Percentiles rank a stretch among this genome's conserved stretches.
These are phyloP conservation scores for Blastobotrys niveus DNA, from an alignment of 1,139 yeast genomes.

Conservation along the genomic window DNA sequence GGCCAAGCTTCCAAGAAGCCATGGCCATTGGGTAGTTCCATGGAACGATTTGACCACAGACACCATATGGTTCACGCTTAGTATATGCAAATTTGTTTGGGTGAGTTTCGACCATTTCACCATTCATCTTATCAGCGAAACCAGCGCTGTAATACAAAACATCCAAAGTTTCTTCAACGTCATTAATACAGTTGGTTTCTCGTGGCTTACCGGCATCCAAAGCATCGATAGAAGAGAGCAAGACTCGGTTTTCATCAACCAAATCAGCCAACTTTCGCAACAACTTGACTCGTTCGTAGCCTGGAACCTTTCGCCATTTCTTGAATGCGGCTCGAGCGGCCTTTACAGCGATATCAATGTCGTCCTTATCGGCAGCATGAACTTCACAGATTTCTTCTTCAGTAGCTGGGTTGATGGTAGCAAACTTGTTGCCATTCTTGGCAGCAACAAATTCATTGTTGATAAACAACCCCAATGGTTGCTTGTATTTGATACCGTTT, in stretches of 20 bases:
- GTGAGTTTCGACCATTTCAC: conserved; percentile 62
- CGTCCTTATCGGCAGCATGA: conserved; percentile 50
- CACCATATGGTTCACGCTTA: conserved; percentile 71
- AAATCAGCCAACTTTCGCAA: conserved; percentile 50
- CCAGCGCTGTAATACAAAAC: conserved; percentile 62
- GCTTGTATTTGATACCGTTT: conserved; percentile 50
- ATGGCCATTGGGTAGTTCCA: conserved; percentile 86
- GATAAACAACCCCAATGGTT: conserved; percentile 79
- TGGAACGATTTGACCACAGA: conserved; percentile 83
- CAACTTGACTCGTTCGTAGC: conserved; percentile 42
- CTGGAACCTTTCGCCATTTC: conserved; percentile 45
- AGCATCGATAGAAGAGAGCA: conserved; percentile 52
- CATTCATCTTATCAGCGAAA: conserved; percentile 75
- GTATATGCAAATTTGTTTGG: conserved; percentile 56
- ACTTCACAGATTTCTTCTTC: conserved; percentile 50
- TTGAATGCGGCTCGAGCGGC: conserved; percentile 52
- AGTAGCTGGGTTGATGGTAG: conserved; percentile 37
- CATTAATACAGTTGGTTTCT: conserved; percentile 45
- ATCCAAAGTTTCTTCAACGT: conserved; percentile 52
- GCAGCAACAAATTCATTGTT: conserved; percentile 71
- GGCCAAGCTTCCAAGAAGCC: conserved; percentile 70
- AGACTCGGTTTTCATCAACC: conserved; percentile 44
- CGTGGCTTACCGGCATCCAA: conserved; percentile 52
- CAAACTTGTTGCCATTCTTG: conserved; percentile 51
- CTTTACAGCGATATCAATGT: conserved; percentile 54